Evolutionary conservation across 1,139 yeast genomes (phyloP).

Genomic region (Blastobotrys proliferans): DNA sequence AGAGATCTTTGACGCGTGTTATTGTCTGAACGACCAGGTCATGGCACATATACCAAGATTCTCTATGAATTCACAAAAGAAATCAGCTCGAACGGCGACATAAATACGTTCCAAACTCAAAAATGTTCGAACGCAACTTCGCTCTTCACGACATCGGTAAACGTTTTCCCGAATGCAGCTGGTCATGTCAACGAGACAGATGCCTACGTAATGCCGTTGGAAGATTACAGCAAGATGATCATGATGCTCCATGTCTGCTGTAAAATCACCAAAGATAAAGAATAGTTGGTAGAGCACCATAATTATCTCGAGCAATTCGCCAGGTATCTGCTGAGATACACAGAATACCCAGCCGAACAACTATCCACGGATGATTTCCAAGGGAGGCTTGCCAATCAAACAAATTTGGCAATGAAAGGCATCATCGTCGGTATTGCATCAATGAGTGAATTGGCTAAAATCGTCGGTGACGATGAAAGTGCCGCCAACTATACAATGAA

Average conservation of each 20-base stretch:
- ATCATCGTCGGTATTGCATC: slow-evolving; percentile 10
- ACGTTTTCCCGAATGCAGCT: slow-evolving; percentile 9
- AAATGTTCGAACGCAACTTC: slow-evolving; percentile 8
- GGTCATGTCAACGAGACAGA: slow-evolving; percentile 7
- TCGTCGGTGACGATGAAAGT: slow-evolving; percentile 3
- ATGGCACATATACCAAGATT: neutral
- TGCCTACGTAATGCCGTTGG: slow-evolving; percentile 11
- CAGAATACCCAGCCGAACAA: slow-evolving; percentile 11
- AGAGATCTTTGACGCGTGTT: slow-evolving; percentile 8
- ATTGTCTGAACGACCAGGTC: neutral
- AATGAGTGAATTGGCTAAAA: slow-evolving; percentile 8
- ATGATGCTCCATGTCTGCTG: slow-evolving; percentile 3
- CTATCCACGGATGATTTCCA: slow-evolving; percentile 16
- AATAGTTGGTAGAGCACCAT: slow-evolving; percentile 6
- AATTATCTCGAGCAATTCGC: slow-evolving; percentile 7
- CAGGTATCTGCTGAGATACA: slow-evolving; percentile 5
- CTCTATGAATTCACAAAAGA: slow-evolving; percentile 12
- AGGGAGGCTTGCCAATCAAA: slow-evolving; percentile 11
- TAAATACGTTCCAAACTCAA: slow-evolving; percentile 7
- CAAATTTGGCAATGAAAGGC: slow-evolving; percentile 14
- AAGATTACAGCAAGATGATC: slow-evolving; percentile 9
- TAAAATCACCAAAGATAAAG: neutral
- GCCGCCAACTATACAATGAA: slow-evolving; percentile 1
- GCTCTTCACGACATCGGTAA: slow-evolving; percentile 14
- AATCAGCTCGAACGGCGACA: slow-evolving; percentile 8